Base-by-base conservation (phyloP, 2,329 filamentous ascomycete genomes). In the Colletotrichum sp. region DNA sequence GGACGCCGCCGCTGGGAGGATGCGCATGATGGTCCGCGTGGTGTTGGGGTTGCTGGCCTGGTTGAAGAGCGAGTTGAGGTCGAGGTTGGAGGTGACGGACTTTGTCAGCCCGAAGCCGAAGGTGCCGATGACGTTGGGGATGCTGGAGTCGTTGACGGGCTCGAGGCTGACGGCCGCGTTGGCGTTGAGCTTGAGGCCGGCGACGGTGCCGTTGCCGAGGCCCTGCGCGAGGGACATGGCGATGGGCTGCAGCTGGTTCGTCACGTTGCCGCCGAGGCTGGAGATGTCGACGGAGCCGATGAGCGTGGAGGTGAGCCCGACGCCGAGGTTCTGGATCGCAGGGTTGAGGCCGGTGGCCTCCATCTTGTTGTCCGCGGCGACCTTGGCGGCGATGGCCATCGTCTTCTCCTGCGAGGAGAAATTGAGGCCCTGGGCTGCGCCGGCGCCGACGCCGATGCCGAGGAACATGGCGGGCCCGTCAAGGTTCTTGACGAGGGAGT, bases 91-190 rank as follows among this genome's bases (percentile, higher is more conserved):
- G 1, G 79, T 70, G 28, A 83, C 65, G 16, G 81, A 78, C 34
- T 78, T 77, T 6, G 80, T 80, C 13, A 81, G 71, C 8, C 79
- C 82, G 62, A 83, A 83, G 22, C 79, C 81, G 28, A 83, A 80
- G 5, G 77, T 80, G 22, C 80, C 79, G 10, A 78, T 66, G 8
- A 80, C 72, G 30, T 80, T 80, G 13, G 75, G 75, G 13, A 81
- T 62, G 65, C 76, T 75, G 1, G 78, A 76, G 16, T 78, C 77
- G 68, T 79, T 81, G 30, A 75, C 32, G 24, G 77, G 72, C 28
- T 79, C 77, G 67, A 60, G 72, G 32, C 75, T 44, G 39, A 62
- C 26, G 26, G 76, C 66, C 2, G 70, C 71, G 36, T 68, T 70
- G 18, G 69, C 57, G 30, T 78, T 78, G 16, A 82, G 67, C 12